A percentile compares a stretch with the other conserved stretches of the same genome.
Evolutionary conservation across 2,329 filamentous ascomycete genomes (phyloP).

Genomic region (Penicillium digitatum): DNA sequence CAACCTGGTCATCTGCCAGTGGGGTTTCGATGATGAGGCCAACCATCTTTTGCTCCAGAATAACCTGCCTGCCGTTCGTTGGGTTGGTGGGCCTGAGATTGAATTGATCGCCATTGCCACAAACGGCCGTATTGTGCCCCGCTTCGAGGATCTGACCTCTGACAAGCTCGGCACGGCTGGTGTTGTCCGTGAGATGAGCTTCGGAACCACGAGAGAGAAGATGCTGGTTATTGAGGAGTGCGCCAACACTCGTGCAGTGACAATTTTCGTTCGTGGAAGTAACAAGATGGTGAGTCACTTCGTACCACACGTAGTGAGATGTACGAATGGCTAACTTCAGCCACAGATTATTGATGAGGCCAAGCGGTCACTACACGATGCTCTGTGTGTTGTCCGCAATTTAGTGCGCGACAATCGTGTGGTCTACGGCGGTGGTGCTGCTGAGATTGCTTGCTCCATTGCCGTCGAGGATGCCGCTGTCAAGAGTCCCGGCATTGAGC

Average conservation of each 20-base stretch:
- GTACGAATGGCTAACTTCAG: slow-evolving; percentile 6
- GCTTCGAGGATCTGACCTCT: slow-evolving; percentile 88
- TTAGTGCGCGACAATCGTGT: slow-evolving; percentile 93
- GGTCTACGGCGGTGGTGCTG: slow-evolving; percentile 93
- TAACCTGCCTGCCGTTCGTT: slow-evolving; percentile 88
- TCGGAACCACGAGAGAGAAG: slow-evolving; percentile 96
- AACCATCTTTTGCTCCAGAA: slow-evolving; percentile 97
- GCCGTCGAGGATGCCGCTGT: slow-evolving; percentile 93
- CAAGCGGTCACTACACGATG: slow-evolving; percentile 94
- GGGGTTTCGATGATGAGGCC: slow-evolving; percentile 98
- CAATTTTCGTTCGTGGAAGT: slow-evolving; percentile 91
- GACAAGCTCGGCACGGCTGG: slow-evolving; percentile 91
- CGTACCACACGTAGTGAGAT: background rate
- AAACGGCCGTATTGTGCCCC: slow-evolving; percentile 93
- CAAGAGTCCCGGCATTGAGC: slow-evolving; percentile 93
- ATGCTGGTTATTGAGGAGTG: slow-evolving; percentile 99
- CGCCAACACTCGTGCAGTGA: slow-evolving; percentile 94
- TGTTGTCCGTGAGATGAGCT: slow-evolving; percentile 88
- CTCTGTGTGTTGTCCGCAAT: slow-evolving; percentile 95
- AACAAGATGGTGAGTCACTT: slow-evolving; percentile 85
- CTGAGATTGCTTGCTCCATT: slow-evolving; percentile 93
- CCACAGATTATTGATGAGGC: slow-evolving; percentile 94
- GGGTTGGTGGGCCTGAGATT: slow-evolving; percentile 97
- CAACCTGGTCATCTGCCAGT: slow-evolving; percentile 97
- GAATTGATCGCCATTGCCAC: slow-evolving; percentile 98